Conservation (phyloP, 2,329 filamentous ascomycete genomes). For the Geosmithia putterillii region DNA sequence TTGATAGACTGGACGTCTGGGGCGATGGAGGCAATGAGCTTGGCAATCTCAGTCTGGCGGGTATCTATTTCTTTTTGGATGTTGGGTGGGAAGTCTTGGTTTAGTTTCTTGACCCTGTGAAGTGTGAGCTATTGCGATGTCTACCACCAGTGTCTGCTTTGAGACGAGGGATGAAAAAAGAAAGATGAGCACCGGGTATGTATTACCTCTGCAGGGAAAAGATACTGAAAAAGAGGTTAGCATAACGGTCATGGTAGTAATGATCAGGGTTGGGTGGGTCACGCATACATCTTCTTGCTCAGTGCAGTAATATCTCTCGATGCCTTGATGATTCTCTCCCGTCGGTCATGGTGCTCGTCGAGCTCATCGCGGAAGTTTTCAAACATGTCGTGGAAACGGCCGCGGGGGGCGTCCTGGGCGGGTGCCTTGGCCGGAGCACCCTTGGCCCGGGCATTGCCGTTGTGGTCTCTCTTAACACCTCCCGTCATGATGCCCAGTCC, state of each 20-base stretch:
- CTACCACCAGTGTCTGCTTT: too few relatives aligned
- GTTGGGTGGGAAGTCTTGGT: slow-evolving; percentile 50
- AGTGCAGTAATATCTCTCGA: slow-evolving; percentile 85
- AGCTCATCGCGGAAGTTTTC: slow-evolving; percentile 75
- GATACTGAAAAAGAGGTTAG: slow-evolving; percentile 6
- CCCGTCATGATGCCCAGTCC: slow-evolving; percentile 15
- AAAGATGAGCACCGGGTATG: neutral
- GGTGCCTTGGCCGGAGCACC: slow-evolving; percentile 7
- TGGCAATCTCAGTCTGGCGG: slow-evolving; percentile 58
- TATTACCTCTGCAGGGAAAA: slow-evolving; percentile 8
- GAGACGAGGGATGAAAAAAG: neutral
- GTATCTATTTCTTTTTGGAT: slow-evolving; percentile 59
- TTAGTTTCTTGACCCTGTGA: slow-evolving; percentile 49
- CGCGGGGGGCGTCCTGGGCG: slow-evolving; percentile 19
- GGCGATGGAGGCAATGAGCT: slow-evolving; percentile 54
- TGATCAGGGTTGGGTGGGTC: neutral
- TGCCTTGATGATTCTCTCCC: slow-evolving; percentile 81
- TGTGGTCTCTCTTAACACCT: slow-evolving; percentile 40
- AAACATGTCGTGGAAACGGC: slow-evolving; percentile 62
- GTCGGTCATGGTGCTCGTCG: slow-evolving; percentile 87
- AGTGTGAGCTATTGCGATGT: neutral
- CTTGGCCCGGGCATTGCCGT: slow-evolving; percentile 34
- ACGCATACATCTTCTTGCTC: slow-evolving; percentile 85
- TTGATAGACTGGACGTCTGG: slow-evolving; percentile 69
- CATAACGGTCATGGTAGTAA: neutral